Evolutionary conservation across 163 green algal genomes (phyloP).

Genomic region (Coccomyxa subellipsoidea): DNA sequence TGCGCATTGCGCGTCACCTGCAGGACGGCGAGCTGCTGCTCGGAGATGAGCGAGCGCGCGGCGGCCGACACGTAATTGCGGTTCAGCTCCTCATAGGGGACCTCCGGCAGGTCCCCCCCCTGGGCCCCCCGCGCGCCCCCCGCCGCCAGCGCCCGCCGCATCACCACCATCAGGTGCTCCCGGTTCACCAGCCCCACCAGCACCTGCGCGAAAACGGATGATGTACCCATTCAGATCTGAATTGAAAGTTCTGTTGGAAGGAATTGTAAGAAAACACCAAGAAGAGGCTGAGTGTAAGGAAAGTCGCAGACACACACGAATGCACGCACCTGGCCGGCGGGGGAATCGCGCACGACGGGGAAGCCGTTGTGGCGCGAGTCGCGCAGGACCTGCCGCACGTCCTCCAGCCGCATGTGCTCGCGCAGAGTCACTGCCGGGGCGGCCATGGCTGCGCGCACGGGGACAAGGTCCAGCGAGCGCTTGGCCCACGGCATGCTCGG

Average conservation of each 20-base stretch:
- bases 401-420: constrained; percentile 42
- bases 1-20: no score
- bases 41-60: constrained; percentile 27
- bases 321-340: not conserved
- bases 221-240: no score
- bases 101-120: not conserved
- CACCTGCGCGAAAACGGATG: constrained; percentile 21
- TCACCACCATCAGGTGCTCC: constrained; percentile 78
- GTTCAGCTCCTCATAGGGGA: constrained; percentile 46
- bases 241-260: no score
- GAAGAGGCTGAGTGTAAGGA: no score
- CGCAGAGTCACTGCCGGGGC: constrained; percentile 56
- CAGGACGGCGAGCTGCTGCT: constrained; percentile 67
- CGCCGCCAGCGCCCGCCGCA: constrained; percentile 56
- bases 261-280: no score
- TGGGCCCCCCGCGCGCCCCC: constrained; percentile 38
- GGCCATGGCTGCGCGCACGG: constrained; percentile 66
- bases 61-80: constrained; percentile 38
- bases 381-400: constrained; percentile 60
- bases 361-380: constrained; percentile 81
- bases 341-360: constrained; percentile 72
- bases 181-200: constrained; percentile 73
- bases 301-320: no score
- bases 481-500: constrained; percentile 53
- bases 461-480: constrained; percentile 69